Base-by-base conservation (phyloP, 2,329 filamentous ascomycete species). In the Trichoderma gracile region DNA sequence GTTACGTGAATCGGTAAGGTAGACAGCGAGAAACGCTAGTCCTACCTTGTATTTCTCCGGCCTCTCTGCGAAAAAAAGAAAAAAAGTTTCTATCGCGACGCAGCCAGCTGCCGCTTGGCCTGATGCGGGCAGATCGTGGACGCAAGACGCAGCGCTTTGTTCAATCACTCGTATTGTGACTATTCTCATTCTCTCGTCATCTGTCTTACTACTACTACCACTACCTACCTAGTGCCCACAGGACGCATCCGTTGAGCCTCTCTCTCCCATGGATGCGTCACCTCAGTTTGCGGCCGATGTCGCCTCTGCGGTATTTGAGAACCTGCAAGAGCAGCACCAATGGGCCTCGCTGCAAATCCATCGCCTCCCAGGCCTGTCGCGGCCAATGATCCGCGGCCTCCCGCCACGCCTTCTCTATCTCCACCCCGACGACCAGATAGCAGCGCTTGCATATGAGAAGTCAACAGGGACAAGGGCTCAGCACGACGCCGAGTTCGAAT, bases 371-470 rank as follows among this genome's bases (percentile, higher is more conserved):
- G 73, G 72, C 52, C 71, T 73, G 10, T 78, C 83, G 1, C 84
- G 90, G 21, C 86, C 87, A 6, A 75, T 94, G 59, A 81, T 95
- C 64, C 88, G 86, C 23, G 91, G 91, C 27, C 78, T 93, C 3
- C 90, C 91, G 1, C 90, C 91, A 0, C 83, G 84, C 50, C 84
- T 88, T 52, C 81, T 93, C 47, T 94, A 95, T 75, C 81, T 91
- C 58, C 90, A 95, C 72, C 91, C 91, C 1, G 91, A 95, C 74
- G 91, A 93, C 77, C 91, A 94, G 77, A 87, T 91, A 68, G 87
- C 86, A 68, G 83, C 90, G 63, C 80, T 93, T 63, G 87, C 88
- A 69, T 80, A 82, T 33, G 85, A 87, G 68, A 80, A 81, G 68
- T 75, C 78, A 14, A 78, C 78, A 1, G 80, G 80, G 15, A 74